A percentile compares a stretch with the other conserved stretches of the same genome.
These are phyloP conservation scores for Penicillium cosmopolitanum DNA, from an alignment of 495 filamentous ascomycete species.

Conservation along the genomic window DNA sequence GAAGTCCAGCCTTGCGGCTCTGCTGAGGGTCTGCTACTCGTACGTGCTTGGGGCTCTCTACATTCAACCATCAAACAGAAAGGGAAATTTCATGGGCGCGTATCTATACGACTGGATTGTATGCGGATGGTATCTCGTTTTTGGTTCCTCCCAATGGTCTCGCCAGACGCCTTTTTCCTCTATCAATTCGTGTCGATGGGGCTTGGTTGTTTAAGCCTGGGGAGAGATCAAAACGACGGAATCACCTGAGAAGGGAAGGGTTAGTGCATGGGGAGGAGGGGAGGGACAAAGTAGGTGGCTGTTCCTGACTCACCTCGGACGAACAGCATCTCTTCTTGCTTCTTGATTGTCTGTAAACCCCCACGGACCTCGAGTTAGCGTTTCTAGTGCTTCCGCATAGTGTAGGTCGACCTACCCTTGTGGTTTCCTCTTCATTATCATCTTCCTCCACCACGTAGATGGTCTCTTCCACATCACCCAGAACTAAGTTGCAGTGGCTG, in stretches of 20 bases:
- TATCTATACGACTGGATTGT: slow-evolving; percentile 32
- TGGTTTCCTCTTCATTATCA: slow-evolving; percentile 80
- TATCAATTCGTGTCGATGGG: slow-evolving; percentile 20
- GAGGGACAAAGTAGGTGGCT: not conserved
- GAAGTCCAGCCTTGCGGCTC: slow-evolving; percentile 19
- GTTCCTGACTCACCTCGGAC: slow-evolving; percentile 74
- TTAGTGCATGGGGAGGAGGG: slow-evolving; percentile 4
- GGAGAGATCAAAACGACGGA: slow-evolving; percentile 96
- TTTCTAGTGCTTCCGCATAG: slow-evolving; percentile 3
- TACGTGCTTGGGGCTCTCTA: not conserved
- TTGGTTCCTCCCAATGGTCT: slow-evolving; percentile 20
- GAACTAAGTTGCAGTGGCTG: slow-evolving; percentile 96
- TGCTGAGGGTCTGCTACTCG: slow-evolving; percentile 3
- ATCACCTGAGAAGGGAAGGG: slow-evolving; percentile 63
- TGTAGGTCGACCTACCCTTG: slow-evolving; percentile 58
- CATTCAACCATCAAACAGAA: slow-evolving; percentile 1
- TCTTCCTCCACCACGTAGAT: slow-evolving; percentile 85
- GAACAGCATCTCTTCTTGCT: slow-evolving; percentile 99
- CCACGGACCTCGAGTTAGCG: slow-evolving; percentile 18
- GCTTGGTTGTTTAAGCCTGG: slow-evolving; percentile 49
- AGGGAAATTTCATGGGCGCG: slow-evolving; percentile 36
- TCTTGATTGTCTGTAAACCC: slow-evolving; percentile 75
- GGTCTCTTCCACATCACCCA: slow-evolving; percentile 96
- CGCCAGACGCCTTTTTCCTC: slow-evolving; percentile 29
- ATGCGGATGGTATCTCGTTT: slow-evolving; percentile 30